Conservation (phyloP, 1,284 basidiomycete species). For the Thecaphora frezii region DNA sequence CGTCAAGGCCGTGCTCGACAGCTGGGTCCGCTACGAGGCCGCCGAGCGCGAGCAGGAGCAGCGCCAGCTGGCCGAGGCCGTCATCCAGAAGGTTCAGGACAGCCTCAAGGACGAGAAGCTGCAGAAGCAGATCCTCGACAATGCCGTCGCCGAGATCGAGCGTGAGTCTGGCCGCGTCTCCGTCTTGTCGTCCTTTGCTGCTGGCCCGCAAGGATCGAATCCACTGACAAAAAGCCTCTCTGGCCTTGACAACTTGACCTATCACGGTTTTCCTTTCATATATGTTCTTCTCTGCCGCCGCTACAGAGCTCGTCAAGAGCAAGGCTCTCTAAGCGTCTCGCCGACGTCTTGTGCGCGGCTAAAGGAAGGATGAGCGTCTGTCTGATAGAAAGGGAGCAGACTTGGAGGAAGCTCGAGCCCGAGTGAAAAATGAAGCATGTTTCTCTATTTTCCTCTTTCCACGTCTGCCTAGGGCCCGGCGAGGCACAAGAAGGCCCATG, state of each 20-base stretch:
- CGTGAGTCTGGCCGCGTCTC: slow-evolving; percentile 66
- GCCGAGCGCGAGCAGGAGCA: slow-evolving; percentile 95
- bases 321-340: slow-evolving; percentile 52
- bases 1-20: slow-evolving; percentile 92
- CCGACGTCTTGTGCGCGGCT: too few species aligned
- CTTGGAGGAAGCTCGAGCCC: too few species aligned
- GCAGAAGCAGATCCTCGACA: slow-evolving; percentile 84
- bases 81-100: slow-evolving; percentile 83
- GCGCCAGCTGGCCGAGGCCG: slow-evolving; percentile 79
- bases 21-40: slow-evolving; percentile 97
- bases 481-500: too few species aligned
- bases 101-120: slow-evolving; percentile 85
- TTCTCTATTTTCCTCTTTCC: too few species aligned
- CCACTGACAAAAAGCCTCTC: too few species aligned
- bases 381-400: too few species aligned
- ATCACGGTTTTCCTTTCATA: background rate
- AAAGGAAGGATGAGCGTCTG: too few species aligned
- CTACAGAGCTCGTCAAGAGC: slow-evolving; percentile 52
- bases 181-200: background rate
- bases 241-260: background rate
- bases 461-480: too few species aligned
- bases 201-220: too few species aligned
- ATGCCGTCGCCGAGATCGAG: slow-evolving; percentile 87
- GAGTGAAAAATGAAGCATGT: too few species aligned
- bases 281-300: background rate